Conservation (phyloP, 768 basidiomycete genomes). For the Phaeolepiota aurea region DNA sequence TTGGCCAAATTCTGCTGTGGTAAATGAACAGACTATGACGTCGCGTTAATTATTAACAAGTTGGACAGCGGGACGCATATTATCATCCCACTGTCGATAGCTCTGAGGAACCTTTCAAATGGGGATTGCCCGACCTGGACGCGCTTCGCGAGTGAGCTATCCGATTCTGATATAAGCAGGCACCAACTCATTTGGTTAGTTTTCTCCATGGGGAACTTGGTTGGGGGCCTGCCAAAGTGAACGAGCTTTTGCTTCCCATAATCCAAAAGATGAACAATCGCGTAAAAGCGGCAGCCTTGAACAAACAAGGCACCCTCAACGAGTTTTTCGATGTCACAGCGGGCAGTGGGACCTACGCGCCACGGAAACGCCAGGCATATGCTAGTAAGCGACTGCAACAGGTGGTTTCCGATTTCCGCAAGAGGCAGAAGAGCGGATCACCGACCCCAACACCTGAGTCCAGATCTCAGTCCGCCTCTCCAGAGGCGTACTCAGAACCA, state of each 20-base stretch:
- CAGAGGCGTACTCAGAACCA: conserved; percentile 12
- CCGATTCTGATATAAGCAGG: not conserved
- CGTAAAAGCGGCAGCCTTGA: conserved; percentile 48
- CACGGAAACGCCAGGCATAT: conserved; percentile 75
- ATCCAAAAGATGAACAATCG: conserved; percentile 85
- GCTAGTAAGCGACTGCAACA: conserved; percentile 82
- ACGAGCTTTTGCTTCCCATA: conserved; percentile 86
- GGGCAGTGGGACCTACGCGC: conserved; percentile 64
- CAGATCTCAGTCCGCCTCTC: conserved; percentile 13
- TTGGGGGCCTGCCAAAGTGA: conserved; percentile 77
- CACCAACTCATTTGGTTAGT: conserved; percentile 22
- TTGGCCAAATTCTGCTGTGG: conserved; percentile 93
- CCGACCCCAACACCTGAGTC: conserved; percentile 12
- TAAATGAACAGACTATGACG: conserved; percentile 24
- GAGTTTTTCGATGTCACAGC: conserved; percentile 66
- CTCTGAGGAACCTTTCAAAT: conserved; percentile 91
- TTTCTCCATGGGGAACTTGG: conserved; percentile 72
- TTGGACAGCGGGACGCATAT: conserved; percentile 77
- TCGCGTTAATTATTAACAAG: conserved; percentile 3
- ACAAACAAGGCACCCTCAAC: conserved; percentile 71
- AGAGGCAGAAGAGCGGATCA: conserved; percentile 30
- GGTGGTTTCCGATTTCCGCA: conserved; percentile 76
- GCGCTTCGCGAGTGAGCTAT: conserved; percentile 64
- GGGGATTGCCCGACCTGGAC: conserved; percentile 95
- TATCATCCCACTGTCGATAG: conserved; percentile 85